These are phyloP conservation scores for Delitschia confertaspora DNA, from an alignment of 495 filamentous ascomycete species.

Conservation along the genomic window DNA sequence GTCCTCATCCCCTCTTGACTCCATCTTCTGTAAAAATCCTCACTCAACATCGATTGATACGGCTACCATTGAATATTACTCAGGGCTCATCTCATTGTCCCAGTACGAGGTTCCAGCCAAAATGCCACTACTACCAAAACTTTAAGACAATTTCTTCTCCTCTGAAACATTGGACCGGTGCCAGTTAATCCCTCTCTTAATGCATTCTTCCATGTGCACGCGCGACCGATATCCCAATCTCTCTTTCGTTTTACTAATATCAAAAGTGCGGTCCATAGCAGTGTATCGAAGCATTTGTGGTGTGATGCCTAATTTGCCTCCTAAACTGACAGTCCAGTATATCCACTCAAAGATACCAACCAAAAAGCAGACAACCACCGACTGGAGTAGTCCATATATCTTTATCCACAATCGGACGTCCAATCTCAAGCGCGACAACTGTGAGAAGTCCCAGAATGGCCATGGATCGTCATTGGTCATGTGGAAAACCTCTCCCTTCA, in stretches of 20 bases:
- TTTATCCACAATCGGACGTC: conserved; percentile 1
- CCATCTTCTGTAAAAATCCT: no score
- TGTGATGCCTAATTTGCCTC: conserved; percentile 5
- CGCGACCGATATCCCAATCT: conserved; percentile 10
- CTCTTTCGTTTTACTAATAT: conserved; percentile 16
- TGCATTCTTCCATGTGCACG: conserved; percentile 10
- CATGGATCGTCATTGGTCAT: conserved; percentile 15
- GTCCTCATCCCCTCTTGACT: no score
- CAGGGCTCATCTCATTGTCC: no score
- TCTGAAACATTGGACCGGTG: not conserved
- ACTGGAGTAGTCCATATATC: conserved; percentile 7
- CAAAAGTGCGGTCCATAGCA: conserved; percentile 4
- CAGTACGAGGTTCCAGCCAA: no score
- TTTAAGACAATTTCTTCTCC: not conserved
- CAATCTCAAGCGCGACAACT: conserved; percentile 1
- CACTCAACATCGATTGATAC: no score
- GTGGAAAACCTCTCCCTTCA: conserved; percentile 9
- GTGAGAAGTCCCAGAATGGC: conserved; percentile 8
- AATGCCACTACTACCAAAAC: no score
- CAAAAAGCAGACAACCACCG: conserved; percentile 1
- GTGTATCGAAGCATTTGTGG: conserved; percentile 5
- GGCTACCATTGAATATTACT: no score
- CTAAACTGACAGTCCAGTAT: conserved; percentile 5
- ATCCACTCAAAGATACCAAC: conserved; percentile 12
- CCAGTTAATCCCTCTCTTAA: conserved; percentile 1